Percentiles rank a stretch among this genome's conserved stretches.
These are phyloP conservation scores for Diaporthe destruens DNA, from an alignment of 2,329 filamentous ascomycete genomes.

Conservation along the genomic window DNA sequence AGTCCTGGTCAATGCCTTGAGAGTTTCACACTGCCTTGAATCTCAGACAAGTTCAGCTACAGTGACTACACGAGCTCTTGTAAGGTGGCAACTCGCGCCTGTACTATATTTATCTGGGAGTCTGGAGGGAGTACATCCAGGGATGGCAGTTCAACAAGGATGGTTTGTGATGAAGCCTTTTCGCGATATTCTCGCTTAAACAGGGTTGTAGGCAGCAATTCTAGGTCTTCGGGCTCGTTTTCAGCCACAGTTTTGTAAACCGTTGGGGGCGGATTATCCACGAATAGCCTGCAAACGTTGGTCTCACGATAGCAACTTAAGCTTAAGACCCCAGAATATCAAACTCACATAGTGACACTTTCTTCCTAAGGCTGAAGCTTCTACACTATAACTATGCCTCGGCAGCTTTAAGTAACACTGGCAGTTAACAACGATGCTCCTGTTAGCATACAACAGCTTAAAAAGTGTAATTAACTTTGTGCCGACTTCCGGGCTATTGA, in stretches of 20 bases:
- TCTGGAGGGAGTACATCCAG: neutral
- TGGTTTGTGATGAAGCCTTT: neutral
- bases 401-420: neutral
- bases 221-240: neutral
- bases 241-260: neutral
- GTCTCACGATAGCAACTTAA: neutral
- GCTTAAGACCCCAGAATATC: neutral
- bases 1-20: neutral
- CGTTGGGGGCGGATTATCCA: neutral
- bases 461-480: neutral
- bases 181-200: neutral
- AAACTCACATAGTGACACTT: neutral
- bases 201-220: neutral
- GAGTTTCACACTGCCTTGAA: neutral
- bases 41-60: too few species aligned
- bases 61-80: neutral
- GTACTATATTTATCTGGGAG: neutral
- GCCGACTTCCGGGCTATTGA: neutral
- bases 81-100: too few species aligned
- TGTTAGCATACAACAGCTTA: neutral
- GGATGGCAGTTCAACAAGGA: neutral
- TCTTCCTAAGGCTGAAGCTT: neutral
- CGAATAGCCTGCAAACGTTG: neutral
- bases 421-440: neutral
- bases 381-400: neutral